These are phyloP conservation scores for Lathyrus oleraceus DNA, from an alignment of 306 rosid species.

Conservation along the genomic window DNA sequence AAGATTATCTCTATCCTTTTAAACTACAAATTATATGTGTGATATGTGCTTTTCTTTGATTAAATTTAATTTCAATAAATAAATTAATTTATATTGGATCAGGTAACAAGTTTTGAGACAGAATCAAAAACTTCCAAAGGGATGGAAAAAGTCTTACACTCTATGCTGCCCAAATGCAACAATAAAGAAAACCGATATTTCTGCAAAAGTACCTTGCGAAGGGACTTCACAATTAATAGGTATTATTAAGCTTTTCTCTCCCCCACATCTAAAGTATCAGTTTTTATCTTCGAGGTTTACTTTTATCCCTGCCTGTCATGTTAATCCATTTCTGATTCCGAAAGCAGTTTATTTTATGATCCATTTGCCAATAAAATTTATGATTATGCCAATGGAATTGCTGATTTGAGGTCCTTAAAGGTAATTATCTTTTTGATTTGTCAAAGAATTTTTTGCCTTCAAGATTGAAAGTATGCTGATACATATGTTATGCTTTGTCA, in stretches of 20 bases:
- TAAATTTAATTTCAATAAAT: slow-evolving; percentile 25
- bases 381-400: slow-evolving; percentile 46
- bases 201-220: slow-evolving; percentile 61
- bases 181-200: slow-evolving; percentile 50
- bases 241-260: background rate
- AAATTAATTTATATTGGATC: slow-evolving; percentile 30
- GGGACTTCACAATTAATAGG: slow-evolving; percentile 95
- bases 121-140: slow-evolving; percentile 39
- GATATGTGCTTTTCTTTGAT: slow-evolving; percentile 37
- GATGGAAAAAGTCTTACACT: slow-evolving; percentile 31
- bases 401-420: slow-evolving; percentile 51
- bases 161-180: slow-evolving; percentile 51
- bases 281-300: slow-evolving; percentile 25
- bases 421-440: slow-evolving; percentile 37
- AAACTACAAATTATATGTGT: slow-evolving; percentile 22
- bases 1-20: slow-evolving; percentile 16
- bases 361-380: slow-evolving; percentile 52
- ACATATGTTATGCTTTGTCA: slow-evolving; percentile 25
- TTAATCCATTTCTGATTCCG: slow-evolving; percentile 40
- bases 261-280: background rate
- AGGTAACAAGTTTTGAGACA: slow-evolving; percentile 93
- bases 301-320: background rate
- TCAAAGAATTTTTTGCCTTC: slow-evolving; percentile 10
- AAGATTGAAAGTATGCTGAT: slow-evolving; percentile 26
- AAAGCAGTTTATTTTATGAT: slow-evolving; percentile 88